phyloP scores from a whole-genome alignment of 2,329 filamentous ascomycete genomes.

The Claviceps sp. region DNA sequence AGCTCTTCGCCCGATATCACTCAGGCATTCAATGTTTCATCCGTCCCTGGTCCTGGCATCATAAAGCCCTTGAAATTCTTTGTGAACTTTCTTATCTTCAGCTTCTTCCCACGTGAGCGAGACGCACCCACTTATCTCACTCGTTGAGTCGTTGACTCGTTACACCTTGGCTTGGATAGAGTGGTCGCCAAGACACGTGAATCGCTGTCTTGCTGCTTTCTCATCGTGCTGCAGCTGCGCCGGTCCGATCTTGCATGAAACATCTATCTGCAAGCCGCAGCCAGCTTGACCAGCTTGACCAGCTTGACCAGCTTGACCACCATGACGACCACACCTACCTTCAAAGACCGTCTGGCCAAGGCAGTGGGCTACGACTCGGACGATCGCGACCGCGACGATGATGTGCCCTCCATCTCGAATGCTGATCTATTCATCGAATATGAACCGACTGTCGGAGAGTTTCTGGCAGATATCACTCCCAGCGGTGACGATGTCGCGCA shows the following conservation, averaged over 20 bases:
- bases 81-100: not conserved
- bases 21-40: not conserved
- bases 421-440: constrained; percentile 25
- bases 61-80: not conserved
- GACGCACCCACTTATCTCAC: not conserved
- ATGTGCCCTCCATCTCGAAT: constrained; percentile 22
- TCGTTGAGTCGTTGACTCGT: no score
- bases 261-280: not conserved
- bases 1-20: not conserved
- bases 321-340: constrained; percentile 3
- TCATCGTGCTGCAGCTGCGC: not conserved
- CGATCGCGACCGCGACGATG: constrained; percentile 19
- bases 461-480: constrained; percentile 24
- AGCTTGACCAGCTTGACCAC: not conserved
- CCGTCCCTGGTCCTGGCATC: not conserved
- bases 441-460: constrained; percentile 30
- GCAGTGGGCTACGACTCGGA: constrained; percentile 20
- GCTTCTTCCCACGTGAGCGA: not conserved
- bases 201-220: not conserved
- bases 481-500: constrained; percentile 14
- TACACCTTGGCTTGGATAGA: not conserved
- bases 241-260: not conserved
- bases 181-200: no score
- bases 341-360: constrained; percentile 17
- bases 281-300: no score